Evolutionary conservation across 2,329 filamentous ascomycete species (phyloP).

Genomic region (Aspergillus tubingensis): DNA sequence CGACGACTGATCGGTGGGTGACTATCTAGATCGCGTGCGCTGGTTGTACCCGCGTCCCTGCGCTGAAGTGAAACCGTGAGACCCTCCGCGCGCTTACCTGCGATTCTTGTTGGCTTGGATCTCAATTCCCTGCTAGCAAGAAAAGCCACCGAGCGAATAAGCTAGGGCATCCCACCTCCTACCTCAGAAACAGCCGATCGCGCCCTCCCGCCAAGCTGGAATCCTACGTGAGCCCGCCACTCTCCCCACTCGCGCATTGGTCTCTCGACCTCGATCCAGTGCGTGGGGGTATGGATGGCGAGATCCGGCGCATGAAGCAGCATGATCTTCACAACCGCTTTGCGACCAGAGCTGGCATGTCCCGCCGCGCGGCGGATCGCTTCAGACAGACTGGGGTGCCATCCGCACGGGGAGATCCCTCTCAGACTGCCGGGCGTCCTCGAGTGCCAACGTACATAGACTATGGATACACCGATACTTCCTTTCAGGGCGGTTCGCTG

Average conservation of each 20-base stretch:
- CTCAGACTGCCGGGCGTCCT: constrained; percentile 38
- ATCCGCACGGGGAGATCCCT: constrained; percentile 39
- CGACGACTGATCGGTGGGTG: constrained; percentile 4
- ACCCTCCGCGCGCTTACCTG: constrained; percentile 18
- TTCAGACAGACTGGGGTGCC: constrained; percentile 37
- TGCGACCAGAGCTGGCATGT: constrained; percentile 47
- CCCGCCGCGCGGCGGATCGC: constrained; percentile 52
- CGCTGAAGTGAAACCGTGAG: constrained; percentile 18
- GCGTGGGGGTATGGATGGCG: constrained; percentile 75
- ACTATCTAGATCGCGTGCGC: constrained; percentile 17
- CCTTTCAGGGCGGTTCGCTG: constrained; percentile 48
- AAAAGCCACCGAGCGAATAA: constrained; percentile 1
- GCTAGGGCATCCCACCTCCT: not conserved
- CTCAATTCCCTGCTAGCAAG: constrained; percentile 13
- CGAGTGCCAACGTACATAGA: constrained; percentile 45
- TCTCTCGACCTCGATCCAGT: constrained; percentile 57
- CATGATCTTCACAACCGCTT: constrained; percentile 67
- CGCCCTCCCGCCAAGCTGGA: constrained; percentile 60
- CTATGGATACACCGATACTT: constrained; percentile 61
- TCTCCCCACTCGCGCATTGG: constrained; percentile 67
- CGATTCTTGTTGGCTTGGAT: constrained; percentile 15
- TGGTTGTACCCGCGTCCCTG: constrained; percentile 17
- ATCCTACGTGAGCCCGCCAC: constrained; percentile 62
- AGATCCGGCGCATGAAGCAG: constrained; percentile 71
- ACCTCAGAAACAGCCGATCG: constrained; percentile 2